These are phyloP conservation scores for Syzygium grande DNA, from an alignment of 345 rosid species.

Conservation along the genomic window DNA sequence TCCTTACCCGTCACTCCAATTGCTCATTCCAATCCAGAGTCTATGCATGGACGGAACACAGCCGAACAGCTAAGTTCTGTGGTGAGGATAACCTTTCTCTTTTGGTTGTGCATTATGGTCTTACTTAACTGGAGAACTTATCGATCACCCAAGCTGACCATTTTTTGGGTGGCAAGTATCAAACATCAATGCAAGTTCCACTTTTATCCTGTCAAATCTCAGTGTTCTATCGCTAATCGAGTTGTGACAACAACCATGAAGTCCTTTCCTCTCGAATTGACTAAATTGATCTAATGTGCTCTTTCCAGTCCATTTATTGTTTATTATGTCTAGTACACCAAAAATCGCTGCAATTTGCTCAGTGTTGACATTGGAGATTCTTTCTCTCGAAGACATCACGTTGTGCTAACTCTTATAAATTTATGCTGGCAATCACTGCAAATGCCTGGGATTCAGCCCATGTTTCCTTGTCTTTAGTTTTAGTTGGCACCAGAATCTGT, in stretches of 20 bases:
- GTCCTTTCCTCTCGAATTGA: not conserved
- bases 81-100: constrained; percentile 12
- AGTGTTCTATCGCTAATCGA: not conserved
- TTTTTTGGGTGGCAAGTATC: not conserved
- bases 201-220: not conserved
- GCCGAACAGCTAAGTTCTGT: constrained; percentile 28
- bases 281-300: not conserved
- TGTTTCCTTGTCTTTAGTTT: not conserved
- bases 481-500: not conserved
- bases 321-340: not conserved
- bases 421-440: not conserved
- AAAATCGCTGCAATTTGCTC: not conserved
- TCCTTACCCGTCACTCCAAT: constrained; percentile 66
- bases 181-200: not conserved
- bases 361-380: not conserved
- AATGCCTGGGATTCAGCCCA: not conserved
- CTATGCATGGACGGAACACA: constrained; percentile 56
- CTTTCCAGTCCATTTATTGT: not conserved
- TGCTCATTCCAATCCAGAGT: constrained; percentile 86
- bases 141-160: not conserved
- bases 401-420: not conserved
- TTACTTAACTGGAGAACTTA: not conserved
- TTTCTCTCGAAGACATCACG: not conserved
- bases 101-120: constrained; percentile 1
- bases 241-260: not conserved